These are phyloP conservation scores for Cercis canadensis DNA, from an alignment of 306 rosid genomes.

Conservation along the genomic window DNA sequence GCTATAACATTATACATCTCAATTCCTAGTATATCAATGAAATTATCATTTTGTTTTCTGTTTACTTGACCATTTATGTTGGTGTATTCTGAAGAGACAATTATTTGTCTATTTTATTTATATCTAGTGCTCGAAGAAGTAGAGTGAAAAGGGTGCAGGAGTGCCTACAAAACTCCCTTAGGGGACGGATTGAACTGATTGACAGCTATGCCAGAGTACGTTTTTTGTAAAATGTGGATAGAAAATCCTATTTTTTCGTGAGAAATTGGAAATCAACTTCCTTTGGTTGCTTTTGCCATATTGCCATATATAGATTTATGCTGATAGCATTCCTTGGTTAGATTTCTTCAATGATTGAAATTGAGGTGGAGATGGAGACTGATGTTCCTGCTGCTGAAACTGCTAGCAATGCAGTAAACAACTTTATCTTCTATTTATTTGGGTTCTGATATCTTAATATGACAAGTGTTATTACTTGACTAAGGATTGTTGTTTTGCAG, in stretches of 20 bases:
- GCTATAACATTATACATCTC: constrained; percentile 24
- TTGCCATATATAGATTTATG: constrained; percentile 28
- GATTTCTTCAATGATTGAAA: constrained; percentile 97
- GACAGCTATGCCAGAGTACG: constrained; percentile 92
- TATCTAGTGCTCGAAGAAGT: constrained; percentile 69
- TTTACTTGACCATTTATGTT: constrained; percentile 7
- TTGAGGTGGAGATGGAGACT: constrained; percentile 93
- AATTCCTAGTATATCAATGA: constrained; percentile 23
- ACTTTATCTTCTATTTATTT: constrained; percentile 21
- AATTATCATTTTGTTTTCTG: background rate
- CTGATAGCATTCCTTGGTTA: constrained; percentile 38
- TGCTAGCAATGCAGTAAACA: constrained; percentile 72
- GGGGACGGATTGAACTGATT: constrained; percentile 79
- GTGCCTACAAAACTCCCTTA: constrained; percentile 81
- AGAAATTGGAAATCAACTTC: background rate
- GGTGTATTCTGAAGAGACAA: constrained; percentile 16
- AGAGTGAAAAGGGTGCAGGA: constrained; percentile 82
- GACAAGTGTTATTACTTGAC: constrained; percentile 20
- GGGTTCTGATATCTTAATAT: constrained; percentile 31
- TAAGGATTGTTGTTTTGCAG: constrained; percentile 54
- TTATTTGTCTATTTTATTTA: constrained; percentile 30
- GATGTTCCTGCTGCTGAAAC: constrained; percentile 93
- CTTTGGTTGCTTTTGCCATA: constrained; percentile 19
- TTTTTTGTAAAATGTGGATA: constrained; percentile 31
- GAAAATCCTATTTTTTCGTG: constrained; percentile 1